Percentiles rank a stretch among this genome's conserved stretches.
Evolutionary conservation across 164 flowering plant genomes (phyloP).

Genomic region (Vitis amurensis): DNA sequence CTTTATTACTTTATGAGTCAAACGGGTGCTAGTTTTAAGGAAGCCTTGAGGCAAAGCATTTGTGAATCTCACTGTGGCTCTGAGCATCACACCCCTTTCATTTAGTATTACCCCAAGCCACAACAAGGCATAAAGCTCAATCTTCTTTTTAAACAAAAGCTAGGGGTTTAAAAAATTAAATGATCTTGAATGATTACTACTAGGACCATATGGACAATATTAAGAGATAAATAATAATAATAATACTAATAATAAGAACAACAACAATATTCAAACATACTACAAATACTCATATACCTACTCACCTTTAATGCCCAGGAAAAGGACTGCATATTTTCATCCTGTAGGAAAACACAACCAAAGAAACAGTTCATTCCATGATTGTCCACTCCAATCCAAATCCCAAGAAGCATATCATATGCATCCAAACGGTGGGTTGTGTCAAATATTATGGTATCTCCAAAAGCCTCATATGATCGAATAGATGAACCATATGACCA

Average conservation of each 20-base stretch:
- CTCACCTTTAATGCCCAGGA: constrained; percentile 85
- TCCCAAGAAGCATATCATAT: constrained; percentile 77
- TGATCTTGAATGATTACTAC: background rate
- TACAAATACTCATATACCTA: background rate
- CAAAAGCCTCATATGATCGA: constrained; percentile 58
- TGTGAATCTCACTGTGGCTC: background rate
- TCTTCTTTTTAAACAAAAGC: background rate
- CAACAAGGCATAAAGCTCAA: background rate
- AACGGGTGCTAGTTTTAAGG: background rate
- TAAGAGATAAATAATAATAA: no score
- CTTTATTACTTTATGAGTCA: background rate
- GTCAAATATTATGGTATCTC: constrained; percentile 77
- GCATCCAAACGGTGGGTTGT: constrained; percentile 73
- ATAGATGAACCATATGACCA: constrained; percentile 74
- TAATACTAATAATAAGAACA: no score
- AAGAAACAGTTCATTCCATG: constrained; percentile 70
- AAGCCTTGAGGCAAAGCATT: background rate
- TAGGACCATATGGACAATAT: background rate
- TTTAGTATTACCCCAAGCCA: background rate
- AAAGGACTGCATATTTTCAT: constrained; percentile 73
- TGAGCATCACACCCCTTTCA: background rate
- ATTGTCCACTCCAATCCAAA: constrained; percentile 85
- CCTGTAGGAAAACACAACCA: constrained; percentile 72
- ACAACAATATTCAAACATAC: no score
- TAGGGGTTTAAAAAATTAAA: background rate